Conservation (phyloP, 495 filamentous ascomycete genomes). For the Chaetomium fimeti region DNA sequence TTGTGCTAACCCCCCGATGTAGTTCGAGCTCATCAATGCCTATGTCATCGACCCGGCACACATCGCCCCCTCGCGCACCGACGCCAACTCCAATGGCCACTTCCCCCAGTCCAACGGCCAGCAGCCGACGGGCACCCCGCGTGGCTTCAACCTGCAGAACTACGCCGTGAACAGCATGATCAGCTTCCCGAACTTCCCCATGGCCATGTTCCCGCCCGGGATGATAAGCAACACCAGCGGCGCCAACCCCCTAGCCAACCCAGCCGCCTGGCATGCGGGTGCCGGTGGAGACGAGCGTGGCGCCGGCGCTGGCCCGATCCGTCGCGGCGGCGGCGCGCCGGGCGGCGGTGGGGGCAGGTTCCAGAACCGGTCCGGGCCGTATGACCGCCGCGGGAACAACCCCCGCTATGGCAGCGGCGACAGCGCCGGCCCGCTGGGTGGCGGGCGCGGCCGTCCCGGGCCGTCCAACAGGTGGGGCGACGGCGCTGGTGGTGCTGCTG, state of each 20-base stretch:
- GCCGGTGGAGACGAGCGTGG: conserved; percentile 46
- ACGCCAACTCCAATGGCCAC: conserved; percentile 97
- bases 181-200: conserved; percentile 47
- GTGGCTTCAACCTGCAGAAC: conserved; percentile 83
- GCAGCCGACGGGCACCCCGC: conserved; percentile 76
- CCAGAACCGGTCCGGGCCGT: conserved; percentile 50
- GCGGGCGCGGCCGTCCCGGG: conserved; percentile 48
- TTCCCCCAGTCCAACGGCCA: conserved; percentile 76
- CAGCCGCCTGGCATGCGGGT: conserved; percentile 45
- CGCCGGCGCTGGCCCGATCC: conserved; percentile 42
- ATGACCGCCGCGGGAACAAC: conserved; percentile 51
- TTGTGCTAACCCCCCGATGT: conserved; percentile 12
- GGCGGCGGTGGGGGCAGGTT: conserved; percentile 40
- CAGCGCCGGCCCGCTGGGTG: conserved; percentile 28
- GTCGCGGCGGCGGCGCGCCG: conserved; percentile 45
- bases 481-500: conserved; percentile 62
- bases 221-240: conserved; percentile 55
- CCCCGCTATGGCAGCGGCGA: conserved; percentile 36
- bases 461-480: conserved; percentile 61
- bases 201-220: conserved; percentile 52
- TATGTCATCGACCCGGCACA: conserved; percentile 93
- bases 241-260: conserved; percentile 41
- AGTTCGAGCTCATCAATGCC: conserved; percentile 85
- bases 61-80: conserved; percentile 85
- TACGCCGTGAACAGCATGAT: conserved; percentile 58